Conservation (phyloP, 371 early-diverging fungal species). For the Mortierella sp. region DNA sequence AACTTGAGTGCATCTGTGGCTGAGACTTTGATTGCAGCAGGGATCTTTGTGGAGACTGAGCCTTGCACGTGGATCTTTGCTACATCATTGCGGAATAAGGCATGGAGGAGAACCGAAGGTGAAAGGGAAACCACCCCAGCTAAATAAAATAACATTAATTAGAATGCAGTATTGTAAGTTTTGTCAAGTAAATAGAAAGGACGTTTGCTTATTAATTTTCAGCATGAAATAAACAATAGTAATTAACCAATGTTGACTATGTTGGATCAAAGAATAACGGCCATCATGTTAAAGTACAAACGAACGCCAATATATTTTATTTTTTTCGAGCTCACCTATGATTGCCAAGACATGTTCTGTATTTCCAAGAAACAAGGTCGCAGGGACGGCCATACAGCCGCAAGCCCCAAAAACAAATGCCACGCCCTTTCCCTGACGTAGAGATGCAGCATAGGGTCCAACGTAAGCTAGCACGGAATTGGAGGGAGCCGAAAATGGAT, state of each 20-base stretch:
- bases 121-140: constrained; percentile 38
- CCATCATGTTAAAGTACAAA: neutral
- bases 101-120: constrained; percentile 35
- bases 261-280: neutral
- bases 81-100: constrained; percentile 41
- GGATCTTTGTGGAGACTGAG: constrained; percentile 17
- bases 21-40: constrained; percentile 26
- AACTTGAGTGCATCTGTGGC: constrained; percentile 34
- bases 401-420: constrained; percentile 55
- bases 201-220: constrained; percentile 19
- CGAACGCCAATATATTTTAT: neutral
- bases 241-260: neutral
- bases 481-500: constrained; percentile 30
- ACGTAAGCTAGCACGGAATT: constrained; percentile 53
- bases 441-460: constrained; percentile 32
- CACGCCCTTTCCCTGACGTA: constrained; percentile 39
- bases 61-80: constrained; percentile 53
- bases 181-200: constrained; percentile 1
- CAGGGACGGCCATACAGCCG: constrained; percentile 47
- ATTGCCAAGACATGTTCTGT: constrained; percentile 48
- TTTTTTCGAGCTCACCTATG: constrained; percentile 27
- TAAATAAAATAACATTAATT: neutral
- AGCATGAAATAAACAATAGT: neutral
- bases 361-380: constrained; percentile 48
- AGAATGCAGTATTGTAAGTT: neutral